Evolutionary conservation across 495 filamentous ascomycete genomes (phyloP).

Genomic region (Elasticomyces elasticus): DNA sequence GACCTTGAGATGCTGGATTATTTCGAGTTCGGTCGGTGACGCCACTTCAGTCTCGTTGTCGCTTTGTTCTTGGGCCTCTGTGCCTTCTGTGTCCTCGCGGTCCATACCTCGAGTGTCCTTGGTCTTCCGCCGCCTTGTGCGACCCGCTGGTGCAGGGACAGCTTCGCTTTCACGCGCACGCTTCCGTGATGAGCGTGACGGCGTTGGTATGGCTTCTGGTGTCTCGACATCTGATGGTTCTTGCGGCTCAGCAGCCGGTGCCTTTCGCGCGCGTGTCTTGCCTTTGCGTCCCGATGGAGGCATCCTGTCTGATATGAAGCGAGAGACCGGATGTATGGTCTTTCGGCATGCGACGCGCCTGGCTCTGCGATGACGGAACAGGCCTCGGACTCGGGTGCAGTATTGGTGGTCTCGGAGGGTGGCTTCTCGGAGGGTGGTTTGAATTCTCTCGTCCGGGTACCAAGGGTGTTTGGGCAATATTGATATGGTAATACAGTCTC

Average conservation of each 20-base stretch:
- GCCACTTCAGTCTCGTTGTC: slow-evolving; percentile 16
- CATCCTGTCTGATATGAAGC: background rate
- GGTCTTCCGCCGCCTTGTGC: slow-evolving; percentile 13
- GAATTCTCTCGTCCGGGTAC: background rate
- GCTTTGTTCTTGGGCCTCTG: slow-evolving; percentile 15
- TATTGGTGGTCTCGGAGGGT: too few relatives aligned
- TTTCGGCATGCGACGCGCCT: background rate
- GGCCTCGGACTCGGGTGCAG: background rate
- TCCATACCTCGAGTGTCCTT: slow-evolving; percentile 10
- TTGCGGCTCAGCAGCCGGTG: slow-evolving; percentile 12
- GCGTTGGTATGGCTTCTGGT: slow-evolving; percentile 32
- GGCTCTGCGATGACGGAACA: too few relatives aligned
- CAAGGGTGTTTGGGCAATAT: background rate
- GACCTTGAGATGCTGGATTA: slow-evolving; percentile 58
- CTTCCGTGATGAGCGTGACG: slow-evolving; percentile 30
- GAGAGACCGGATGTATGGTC: background rate
- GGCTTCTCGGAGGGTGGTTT: background rate
- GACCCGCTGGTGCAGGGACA: slow-evolving; percentile 1
- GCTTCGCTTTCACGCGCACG: slow-evolving; percentile 13
- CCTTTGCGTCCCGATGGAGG: slow-evolving; percentile 21
- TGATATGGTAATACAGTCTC: background rate
- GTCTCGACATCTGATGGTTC: slow-evolving; percentile 30
- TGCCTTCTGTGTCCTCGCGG: slow-evolving; percentile 20
- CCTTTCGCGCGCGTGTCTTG: slow-evolving; percentile 15
- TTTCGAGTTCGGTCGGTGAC: slow-evolving; percentile 44